Evolutionary conservation across 2,329 filamentous ascomycete species (phyloP).

Genomic region (Alternaria novae-zelandiae): DNA sequence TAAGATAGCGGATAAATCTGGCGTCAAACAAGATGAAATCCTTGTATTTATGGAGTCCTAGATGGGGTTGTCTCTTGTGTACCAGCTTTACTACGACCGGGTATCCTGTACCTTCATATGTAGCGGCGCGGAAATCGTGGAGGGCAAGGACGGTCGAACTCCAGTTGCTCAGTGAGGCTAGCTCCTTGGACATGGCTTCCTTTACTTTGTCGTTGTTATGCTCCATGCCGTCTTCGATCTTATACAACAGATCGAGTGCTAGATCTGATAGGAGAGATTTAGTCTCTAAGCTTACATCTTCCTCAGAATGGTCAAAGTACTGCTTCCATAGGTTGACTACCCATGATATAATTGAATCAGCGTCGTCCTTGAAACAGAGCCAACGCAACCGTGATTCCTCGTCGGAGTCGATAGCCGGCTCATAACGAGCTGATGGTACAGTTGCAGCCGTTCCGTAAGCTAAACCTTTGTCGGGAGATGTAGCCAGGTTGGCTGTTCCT

Average conservation of each 20-base stretch:
- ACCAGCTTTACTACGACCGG: neutral
- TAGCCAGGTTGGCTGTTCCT: neutral
- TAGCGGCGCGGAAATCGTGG: neutral
- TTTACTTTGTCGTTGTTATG: neutral
- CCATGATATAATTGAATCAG: neutral
- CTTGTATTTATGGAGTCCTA: neutral
- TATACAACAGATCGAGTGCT: neutral
- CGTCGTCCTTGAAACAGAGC: neutral
- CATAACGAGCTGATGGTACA: neutral
- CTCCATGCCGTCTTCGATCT: neutral
- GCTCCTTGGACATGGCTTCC: neutral
- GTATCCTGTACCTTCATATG: neutral
- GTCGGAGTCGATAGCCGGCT: neutral
- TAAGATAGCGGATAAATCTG: neutral
- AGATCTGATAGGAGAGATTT: neutral
- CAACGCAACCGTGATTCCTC: neutral
- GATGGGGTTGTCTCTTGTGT: neutral
- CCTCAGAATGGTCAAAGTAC: neutral
- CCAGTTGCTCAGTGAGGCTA: neutral
- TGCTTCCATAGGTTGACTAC: neutral
- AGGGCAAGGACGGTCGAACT: neutral
- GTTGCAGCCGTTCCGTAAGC: neutral
- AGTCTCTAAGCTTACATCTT: neutral
- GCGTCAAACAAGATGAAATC: neutral
- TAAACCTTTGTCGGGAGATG: neutral